Evolutionary conservation across 129 eudicot species (phyloP).

Genomic region (Chrysanthemum seticuspe): DNA sequence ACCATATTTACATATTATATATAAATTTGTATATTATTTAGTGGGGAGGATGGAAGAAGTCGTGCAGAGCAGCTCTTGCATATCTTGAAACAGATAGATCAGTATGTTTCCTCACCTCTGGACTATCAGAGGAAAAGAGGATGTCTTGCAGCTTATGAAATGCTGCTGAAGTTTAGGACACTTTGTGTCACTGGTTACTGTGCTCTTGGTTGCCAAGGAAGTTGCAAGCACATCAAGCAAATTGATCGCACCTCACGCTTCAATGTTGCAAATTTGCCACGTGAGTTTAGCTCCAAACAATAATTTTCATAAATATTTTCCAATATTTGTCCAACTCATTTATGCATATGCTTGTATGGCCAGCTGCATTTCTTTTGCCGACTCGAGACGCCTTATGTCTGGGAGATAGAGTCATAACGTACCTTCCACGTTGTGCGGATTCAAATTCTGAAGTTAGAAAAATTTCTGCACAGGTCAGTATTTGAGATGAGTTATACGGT

Average conservation of each 20-base stretch:
- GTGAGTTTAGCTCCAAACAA: conserved; percentile 32
- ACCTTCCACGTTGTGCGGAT: conserved; percentile 97
- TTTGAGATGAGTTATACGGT: not conserved
- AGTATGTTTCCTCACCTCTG: conserved; percentile 79
- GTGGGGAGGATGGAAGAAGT: conserved; percentile 99
- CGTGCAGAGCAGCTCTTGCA: conserved; percentile 92
- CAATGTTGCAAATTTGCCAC: conserved; percentile 61
- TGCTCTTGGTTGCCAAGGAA: conserved; percentile 88
- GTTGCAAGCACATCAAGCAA: conserved; percentile 74
- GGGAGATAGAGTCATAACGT: conserved; percentile 83
- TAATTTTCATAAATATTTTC: not conserved
- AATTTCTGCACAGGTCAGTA: conserved; percentile 76
- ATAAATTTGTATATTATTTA: conserved; percentile 17
- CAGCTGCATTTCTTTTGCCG: conserved; percentile 91
- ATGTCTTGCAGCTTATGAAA: conserved; percentile 84
- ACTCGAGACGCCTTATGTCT: conserved; percentile 88
- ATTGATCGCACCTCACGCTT: conserved; percentile 57
- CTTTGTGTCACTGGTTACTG: conserved; percentile 85
- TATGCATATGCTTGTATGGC: conserved; percentile 17
- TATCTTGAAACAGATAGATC: conserved; percentile 90
- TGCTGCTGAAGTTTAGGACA: conserved; percentile 80
- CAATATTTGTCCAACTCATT: not conserved
- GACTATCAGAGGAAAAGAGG: conserved; percentile 93
- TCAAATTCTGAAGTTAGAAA: conserved; percentile 91
- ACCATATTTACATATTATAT: not conserved